These are phyloP conservation scores for Trichoderma arundinaceum DNA, from an alignment of 2,329 filamentous ascomycete genomes.

Conservation along the genomic window DNA sequence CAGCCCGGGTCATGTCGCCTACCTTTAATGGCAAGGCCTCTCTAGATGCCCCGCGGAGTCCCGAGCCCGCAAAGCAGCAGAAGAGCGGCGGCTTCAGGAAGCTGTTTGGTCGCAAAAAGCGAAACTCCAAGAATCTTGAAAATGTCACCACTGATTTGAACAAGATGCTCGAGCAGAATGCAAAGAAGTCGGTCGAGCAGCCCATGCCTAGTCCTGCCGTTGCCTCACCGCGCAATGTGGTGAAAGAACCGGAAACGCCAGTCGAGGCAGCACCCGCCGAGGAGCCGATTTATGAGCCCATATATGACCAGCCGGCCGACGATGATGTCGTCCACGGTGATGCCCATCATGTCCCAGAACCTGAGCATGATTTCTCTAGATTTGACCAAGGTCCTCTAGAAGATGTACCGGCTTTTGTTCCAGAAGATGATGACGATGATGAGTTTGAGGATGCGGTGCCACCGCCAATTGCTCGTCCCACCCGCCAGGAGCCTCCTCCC, in stretches of 20 bases:
- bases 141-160: constrained; percentile 58
- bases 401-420: constrained; percentile 85
- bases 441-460: constrained; percentile 50
- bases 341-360: constrained; percentile 62
- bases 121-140: constrained; percentile 61
- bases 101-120: constrained; percentile 69
- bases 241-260: background rate
- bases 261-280: constrained; percentile 5
- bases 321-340: constrained; percentile 62
- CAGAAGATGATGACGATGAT: constrained; percentile 60
- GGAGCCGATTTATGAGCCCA: constrained; percentile 34
- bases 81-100: constrained; percentile 67
- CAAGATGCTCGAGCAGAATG: constrained; percentile 54
- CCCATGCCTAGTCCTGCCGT: constrained; percentile 38
- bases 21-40: constrained; percentile 31
- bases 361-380: constrained; percentile 64
- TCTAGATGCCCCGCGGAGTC: constrained; percentile 7
- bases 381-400: constrained; percentile 90
- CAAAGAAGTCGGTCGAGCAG: constrained; percentile 27
- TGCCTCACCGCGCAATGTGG: constrained; percentile 3
- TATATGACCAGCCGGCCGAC: constrained; percentile 30
- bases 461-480: constrained; percentile 55
- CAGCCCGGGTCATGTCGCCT: constrained; percentile 14
- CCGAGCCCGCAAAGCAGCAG: constrained; percentile 51
- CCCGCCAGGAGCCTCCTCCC: constrained; percentile 20